These are phyloP conservation scores for Viridothelium virens DNA, from an alignment of 495 filamentous ascomycete species.

Conservation along the genomic window DNA sequence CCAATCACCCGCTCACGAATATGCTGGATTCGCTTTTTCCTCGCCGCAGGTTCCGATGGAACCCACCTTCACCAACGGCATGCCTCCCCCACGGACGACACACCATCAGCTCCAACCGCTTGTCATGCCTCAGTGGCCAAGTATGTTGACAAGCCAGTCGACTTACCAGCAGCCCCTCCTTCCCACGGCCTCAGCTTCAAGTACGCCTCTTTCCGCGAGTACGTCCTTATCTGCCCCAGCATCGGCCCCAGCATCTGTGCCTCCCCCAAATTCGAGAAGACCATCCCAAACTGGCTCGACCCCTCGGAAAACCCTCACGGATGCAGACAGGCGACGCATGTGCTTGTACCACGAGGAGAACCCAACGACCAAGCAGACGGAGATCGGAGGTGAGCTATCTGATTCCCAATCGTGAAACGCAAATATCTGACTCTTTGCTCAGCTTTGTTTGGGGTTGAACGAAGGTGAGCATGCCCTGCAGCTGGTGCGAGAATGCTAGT, in stretches of 20 bases:
- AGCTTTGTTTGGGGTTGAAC: slow-evolving; percentile 94
- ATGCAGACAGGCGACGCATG: slow-evolving; percentile 86
- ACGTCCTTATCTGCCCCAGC: slow-evolving; percentile 26
- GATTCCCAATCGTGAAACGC: slow-evolving; percentile 22
- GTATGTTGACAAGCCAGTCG: slow-evolving; percentile 46
- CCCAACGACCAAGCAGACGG: slow-evolving; percentile 91
- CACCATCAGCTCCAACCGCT: slow-evolving; percentile 44
- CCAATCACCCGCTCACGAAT: slow-evolving; percentile 41
- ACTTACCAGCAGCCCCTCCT: slow-evolving; percentile 33
- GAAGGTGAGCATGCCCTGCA: slow-evolving; percentile 60
- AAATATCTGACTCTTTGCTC: slow-evolving; percentile 25
- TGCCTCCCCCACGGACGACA: slow-evolving; percentile 36
- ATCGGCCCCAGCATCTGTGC: slow-evolving; percentile 35
- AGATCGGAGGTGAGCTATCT: slow-evolving; percentile 72
- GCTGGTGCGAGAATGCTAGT: slow-evolving; percentile 18
- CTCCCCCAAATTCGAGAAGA: slow-evolving; percentile 30
- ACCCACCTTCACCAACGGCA: slow-evolving; percentile 34
- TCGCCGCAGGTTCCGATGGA: slow-evolving; percentile 37
- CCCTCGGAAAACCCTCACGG: slow-evolving; percentile 83
- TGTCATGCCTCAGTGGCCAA: slow-evolving; percentile 45
- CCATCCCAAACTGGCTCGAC: slow-evolving; percentile 47
- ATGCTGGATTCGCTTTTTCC: slow-evolving; percentile 38
- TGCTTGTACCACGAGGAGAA: slow-evolving; percentile 93
- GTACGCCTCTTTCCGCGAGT: slow-evolving; percentile 25
- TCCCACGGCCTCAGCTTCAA: slow-evolving; percentile 13